A percentile compares a stretch with the other conserved stretches of the same genome.
Evolutionary conservation across 805 yeast species (phyloP).

Genomic region (Candida berthetii): DNA sequence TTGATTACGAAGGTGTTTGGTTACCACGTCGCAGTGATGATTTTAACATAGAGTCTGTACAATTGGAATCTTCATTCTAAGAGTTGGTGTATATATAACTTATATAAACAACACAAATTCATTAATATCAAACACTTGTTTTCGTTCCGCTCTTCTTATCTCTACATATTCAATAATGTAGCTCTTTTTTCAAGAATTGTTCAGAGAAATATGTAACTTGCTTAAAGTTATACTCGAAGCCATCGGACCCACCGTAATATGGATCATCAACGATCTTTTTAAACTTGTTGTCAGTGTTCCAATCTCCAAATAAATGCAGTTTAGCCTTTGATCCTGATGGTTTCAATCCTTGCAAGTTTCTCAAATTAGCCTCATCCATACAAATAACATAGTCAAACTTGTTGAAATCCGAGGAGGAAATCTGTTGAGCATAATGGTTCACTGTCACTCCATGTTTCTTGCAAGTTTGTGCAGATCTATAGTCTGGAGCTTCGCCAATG

Average conservation of each 20-base stretch:
- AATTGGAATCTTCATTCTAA: slow-evolving; percentile 10
- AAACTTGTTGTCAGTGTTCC: slow-evolving; percentile 48
- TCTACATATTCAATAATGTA: too few species aligned
- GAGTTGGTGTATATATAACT: not conserved
- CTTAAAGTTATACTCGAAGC: slow-evolving; percentile 73
- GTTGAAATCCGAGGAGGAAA: slow-evolving; percentile 41
- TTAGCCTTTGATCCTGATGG: slow-evolving; percentile 45
- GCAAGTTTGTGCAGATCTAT: slow-evolving; percentile 66
- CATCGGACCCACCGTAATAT: slow-evolving; percentile 81
- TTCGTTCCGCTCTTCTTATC: too few species aligned
- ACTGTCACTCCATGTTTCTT: slow-evolving; percentile 67
- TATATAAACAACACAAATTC: not conserved
- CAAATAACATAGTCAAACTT: slow-evolving; percentile 64
- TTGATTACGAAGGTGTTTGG: slow-evolving; percentile 76
- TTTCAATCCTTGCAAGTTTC: slow-evolving; percentile 41
- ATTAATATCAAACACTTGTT: too few species aligned
- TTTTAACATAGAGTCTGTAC: slow-evolving; percentile 32
- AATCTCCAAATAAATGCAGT: slow-evolving; percentile 74
- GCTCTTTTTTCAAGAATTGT: slow-evolving; percentile 54
- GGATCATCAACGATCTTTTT: slow-evolving; percentile 77
- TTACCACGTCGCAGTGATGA: slow-evolving; percentile 53
- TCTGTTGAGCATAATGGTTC: slow-evolving; percentile 69
- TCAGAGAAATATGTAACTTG: slow-evolving; percentile 75
- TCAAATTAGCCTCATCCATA: slow-evolving; percentile 60
- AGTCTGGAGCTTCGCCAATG: slow-evolving; percentile 76